phyloP scores from a whole-genome alignment of 1,139 yeast species.

The Yamadazyma kanchanaburiensis region DNA sequence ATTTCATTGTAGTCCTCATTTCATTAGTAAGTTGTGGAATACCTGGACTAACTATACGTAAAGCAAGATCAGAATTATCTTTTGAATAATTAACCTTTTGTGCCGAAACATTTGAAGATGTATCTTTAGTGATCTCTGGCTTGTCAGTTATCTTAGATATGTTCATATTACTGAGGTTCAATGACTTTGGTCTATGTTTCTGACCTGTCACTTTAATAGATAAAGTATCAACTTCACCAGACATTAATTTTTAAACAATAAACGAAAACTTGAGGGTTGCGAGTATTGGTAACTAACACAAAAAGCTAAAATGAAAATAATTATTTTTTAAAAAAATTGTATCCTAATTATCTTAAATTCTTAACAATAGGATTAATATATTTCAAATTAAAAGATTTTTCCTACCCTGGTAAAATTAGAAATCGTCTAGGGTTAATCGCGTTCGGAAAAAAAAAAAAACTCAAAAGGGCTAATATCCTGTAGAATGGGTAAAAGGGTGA shows the following conservation, averaged over 20 bases:
- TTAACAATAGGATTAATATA: no score
- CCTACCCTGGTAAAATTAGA: no score
- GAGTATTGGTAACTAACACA: slow-evolving; percentile 1
- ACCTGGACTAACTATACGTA: slow-evolving; percentile 47
- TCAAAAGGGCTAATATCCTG: no score
- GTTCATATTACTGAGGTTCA: slow-evolving; percentile 14
- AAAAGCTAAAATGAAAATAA: no score
- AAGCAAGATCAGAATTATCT: slow-evolving; percentile 23
- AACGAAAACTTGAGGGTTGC: slow-evolving; percentile 2
- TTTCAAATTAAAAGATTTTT: no score
- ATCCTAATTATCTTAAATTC: no score
- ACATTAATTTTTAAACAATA: no score
- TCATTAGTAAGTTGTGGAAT: slow-evolving; percentile 42
- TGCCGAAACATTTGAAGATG: not conserved
- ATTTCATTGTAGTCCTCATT: slow-evolving; percentile 45
- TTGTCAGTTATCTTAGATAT: slow-evolving; percentile 3
- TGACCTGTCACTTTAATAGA: slow-evolving; percentile 5
- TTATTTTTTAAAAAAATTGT: no score
- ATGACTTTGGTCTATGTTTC: slow-evolving; percentile 25
- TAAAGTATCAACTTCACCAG: slow-evolving; percentile 18
- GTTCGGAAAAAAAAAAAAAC: no score
- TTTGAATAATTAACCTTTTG: slow-evolving; percentile 1
- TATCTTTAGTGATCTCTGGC: not conserved
- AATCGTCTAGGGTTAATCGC: no score
- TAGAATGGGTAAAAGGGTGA: no score